These are phyloP conservation scores for Tetracentron sinense DNA, from an alignment of 164 flowering plant species.

Conservation along the genomic window DNA sequence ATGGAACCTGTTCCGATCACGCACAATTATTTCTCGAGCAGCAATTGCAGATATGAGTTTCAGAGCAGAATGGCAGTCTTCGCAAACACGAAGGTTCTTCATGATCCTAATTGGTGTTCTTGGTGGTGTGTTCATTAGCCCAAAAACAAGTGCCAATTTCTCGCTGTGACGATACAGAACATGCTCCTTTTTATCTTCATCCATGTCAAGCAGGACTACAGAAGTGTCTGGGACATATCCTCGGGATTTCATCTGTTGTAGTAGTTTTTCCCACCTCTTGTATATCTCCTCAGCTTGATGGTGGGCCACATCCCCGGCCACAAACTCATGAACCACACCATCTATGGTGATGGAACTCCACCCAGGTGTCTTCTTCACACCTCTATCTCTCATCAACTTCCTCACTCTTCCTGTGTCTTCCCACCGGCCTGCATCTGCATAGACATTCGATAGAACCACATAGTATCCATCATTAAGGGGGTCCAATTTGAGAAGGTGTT, in stretches of 20 bases:
- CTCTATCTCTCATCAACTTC: conserved; percentile 46
- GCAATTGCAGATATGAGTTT: conserved; percentile 43
- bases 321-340: conserved; percentile 52
- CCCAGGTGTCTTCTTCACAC: conserved; percentile 60
- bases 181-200: conserved; percentile 44
- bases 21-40: conserved; percentile 46
- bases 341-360: conserved; percentile 53
- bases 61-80: conserved; percentile 58
- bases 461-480: conserved; percentile 61
- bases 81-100: conserved; percentile 70
- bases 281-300: conserved; percentile 40
- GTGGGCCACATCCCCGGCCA: conserved; percentile 56
- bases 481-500: conserved; percentile 47
- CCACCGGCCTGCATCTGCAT: conserved; percentile 56
- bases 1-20: conserved; percentile 62
- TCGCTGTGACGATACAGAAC: conserved; percentile 62
- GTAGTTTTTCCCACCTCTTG: conserved; percentile 42
- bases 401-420: conserved; percentile 53
- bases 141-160: conserved; percentile 54
- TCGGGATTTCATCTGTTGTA: conserved; percentile 34
- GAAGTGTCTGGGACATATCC: conserved; percentile 60
- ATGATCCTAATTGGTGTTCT: conserved; percentile 50
- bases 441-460: conserved; percentile 58
- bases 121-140: conserved; percentile 42
- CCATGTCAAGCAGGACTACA: conserved; percentile 51